Conservation (phyloP, 2,329 filamentous ascomycete species). For the Diaporthe aspalathi region DNA sequence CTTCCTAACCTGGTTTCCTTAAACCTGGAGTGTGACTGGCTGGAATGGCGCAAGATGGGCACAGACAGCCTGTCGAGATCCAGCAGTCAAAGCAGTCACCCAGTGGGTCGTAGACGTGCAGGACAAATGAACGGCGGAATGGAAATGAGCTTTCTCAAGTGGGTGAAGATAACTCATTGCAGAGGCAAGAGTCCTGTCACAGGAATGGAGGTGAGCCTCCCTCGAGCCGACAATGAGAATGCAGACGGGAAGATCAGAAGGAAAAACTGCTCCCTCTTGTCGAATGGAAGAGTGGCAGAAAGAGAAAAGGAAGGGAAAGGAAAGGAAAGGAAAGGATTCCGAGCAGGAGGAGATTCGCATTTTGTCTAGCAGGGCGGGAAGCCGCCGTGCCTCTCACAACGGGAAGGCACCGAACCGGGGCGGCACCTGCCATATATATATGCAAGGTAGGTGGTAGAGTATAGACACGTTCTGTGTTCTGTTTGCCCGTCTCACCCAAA, state of each 20-base stretch:
- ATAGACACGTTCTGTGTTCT: not conserved
- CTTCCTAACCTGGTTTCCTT: no score
- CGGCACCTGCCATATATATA: slow-evolving; percentile 12
- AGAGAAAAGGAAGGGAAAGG: not conserved
- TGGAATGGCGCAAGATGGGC: no score
- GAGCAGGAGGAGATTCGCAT: not conserved
- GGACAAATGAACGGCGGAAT: not conserved
- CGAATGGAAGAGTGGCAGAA: no score
- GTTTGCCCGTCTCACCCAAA: not conserved
- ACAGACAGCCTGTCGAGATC: not conserved
- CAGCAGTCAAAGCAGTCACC: not conserved
- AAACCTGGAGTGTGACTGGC: no score
- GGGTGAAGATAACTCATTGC: no score
- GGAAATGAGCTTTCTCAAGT: not conserved
- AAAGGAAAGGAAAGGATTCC: no score
- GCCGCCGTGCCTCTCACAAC: slow-evolving; percentile 4
- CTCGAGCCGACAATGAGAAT: not conserved
- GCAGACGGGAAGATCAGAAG: not conserved
- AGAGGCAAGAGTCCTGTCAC: not conserved
- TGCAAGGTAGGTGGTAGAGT: not conserved
- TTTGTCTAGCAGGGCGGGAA: slow-evolving; percentile 23
- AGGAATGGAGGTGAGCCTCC: no score
- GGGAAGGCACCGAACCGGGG: slow-evolving; percentile 22
- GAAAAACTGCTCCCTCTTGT: not conserved
- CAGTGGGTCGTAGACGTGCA: not conserved